phyloP scores from a whole-genome alignment of 768 basidiomycete genomes.

The Leucosporidium creatinivorum region DNA sequence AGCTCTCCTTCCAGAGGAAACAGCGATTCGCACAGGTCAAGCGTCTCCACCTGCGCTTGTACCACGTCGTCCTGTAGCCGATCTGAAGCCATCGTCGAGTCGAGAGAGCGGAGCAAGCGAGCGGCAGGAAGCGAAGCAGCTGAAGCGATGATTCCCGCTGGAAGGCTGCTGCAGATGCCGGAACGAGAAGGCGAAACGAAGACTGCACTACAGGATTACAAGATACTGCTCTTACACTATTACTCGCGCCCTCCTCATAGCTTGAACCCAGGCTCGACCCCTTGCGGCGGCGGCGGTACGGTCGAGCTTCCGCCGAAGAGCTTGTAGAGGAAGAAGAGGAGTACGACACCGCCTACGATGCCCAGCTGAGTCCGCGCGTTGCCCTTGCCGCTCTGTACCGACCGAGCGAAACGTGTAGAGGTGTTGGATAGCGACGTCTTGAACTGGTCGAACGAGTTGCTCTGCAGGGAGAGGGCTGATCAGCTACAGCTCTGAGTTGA shows the following conservation, averaged over 20 bases:
- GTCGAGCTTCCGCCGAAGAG: background rate
- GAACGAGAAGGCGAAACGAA: too few relatives aligned
- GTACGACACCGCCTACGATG: slow-evolving; percentile 22
- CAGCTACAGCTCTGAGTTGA: background rate
- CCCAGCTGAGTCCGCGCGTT: slow-evolving; percentile 19
- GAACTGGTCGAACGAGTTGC: slow-evolving; percentile 30
- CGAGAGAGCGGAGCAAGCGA: too few relatives aligned
- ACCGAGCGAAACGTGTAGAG: slow-evolving; percentile 20
- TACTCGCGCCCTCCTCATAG: too few relatives aligned
- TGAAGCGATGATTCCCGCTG: too few relatives aligned
- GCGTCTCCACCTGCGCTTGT: slow-evolving; percentile 28
- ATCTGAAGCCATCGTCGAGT: too few relatives aligned
- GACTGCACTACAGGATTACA: too few relatives aligned
- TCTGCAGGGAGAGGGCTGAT: slow-evolving; percentile 9
- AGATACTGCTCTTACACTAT: too few relatives aligned
- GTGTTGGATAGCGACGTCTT: slow-evolving; percentile 28
- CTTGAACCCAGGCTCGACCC: too few relatives aligned
- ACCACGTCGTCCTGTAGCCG: slow-evolving; percentile 7
- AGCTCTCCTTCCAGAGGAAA: slow-evolving; percentile 38
- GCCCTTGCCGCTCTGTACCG: slow-evolving; percentile 17
- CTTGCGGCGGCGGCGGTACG: too few relatives aligned
- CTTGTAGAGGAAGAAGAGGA: slow-evolving; percentile 25
- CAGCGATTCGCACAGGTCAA: slow-evolving; percentile 38
- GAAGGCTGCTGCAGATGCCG: too few relatives aligned
- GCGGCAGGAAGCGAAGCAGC: too few relatives aligned